These are phyloP conservation scores for Naegleria lovaniensis DNA, from an alignment of 208 protist species.

Conservation along the genomic window DNA sequence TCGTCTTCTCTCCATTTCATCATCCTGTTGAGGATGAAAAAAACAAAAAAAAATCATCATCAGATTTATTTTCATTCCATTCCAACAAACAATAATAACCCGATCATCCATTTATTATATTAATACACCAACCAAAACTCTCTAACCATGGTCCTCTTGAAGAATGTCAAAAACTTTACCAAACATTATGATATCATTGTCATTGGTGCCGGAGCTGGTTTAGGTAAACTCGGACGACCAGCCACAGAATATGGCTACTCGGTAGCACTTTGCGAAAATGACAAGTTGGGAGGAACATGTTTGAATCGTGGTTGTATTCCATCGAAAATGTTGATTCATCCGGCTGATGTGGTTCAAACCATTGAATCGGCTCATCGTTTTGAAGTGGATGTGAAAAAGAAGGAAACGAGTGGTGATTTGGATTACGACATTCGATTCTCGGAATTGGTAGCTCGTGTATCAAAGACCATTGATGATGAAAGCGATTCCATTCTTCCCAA, in stretches of 20 bases:
- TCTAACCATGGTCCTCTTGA: not conserved
- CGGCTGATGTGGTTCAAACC: conserved; percentile 29
- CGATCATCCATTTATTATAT: too few relatives aligned
- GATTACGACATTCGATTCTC: conserved; percentile 16
- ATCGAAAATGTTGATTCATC: conserved; percentile 35
- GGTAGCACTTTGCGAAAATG: conserved; percentile 15
- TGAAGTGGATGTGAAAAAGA: not conserved
- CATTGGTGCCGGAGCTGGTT: conserved; percentile 23
- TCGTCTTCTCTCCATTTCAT: too few relatives aligned
- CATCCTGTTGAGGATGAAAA: too few relatives aligned
- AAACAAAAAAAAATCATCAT: too few relatives aligned
- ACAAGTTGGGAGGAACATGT: conserved; percentile 35
- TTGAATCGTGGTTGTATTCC: conserved; percentile 46
- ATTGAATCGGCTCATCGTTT: conserved; percentile 28
- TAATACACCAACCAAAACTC: too few relatives aligned
- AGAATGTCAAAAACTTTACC: not conserved
- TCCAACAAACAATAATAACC: too few relatives aligned
- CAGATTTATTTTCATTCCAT: too few relatives aligned
- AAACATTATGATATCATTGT: conserved; percentile 28
- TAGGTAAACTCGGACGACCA: not conserved
- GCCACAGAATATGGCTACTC: not conserved
- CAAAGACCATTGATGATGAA: conserved; percentile 29
- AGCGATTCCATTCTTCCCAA: conserved; percentile 18
- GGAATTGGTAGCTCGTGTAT: not conserved
- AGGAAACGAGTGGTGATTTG: too few relatives aligned